Evolutionary conservation across 768 basidiomycete genomes (phyloP).

Genomic region (Pulveroboletus sp.): DNA sequence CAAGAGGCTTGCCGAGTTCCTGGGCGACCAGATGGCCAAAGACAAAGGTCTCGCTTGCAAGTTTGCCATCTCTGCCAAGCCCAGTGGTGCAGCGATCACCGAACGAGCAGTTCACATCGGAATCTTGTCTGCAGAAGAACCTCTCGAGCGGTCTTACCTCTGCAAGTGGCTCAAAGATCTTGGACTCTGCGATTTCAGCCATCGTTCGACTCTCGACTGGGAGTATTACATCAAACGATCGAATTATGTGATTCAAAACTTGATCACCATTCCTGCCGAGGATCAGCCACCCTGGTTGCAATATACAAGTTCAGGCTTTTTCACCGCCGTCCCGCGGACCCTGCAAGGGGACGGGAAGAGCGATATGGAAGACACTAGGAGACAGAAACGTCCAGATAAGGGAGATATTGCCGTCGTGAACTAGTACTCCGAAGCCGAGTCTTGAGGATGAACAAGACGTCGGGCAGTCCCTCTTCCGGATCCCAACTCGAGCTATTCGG

Average conservation of each 20-base stretch:
- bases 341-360: slow-evolving; percentile 6
- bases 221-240: slow-evolving; percentile 96
- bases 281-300: slow-evolving; percentile 91
- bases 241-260: slow-evolving; percentile 96
- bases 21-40: slow-evolving; percentile 98
- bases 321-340: slow-evolving; percentile 34
- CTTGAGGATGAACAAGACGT: slow-evolving; percentile 38
- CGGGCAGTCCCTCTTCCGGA: slow-evolving; percentile 50
- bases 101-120: slow-evolving; percentile 96
- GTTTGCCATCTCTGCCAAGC: slow-evolving; percentile 96
- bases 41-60: slow-evolving; percentile 99
- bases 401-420: slow-evolving; percentile 53
- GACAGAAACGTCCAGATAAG: slow-evolving; percentile 20
- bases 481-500: slow-evolving; percentile 60
- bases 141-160: slow-evolving; percentile 83
- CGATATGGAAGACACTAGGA: slow-evolving; percentile 64
- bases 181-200: slow-evolving; percentile 78
- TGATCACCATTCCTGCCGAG: slow-evolving; percentile 97
- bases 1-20: slow-evolving; percentile 88
- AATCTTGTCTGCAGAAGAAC: slow-evolving; percentile 94
- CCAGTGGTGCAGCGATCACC: slow-evolving; percentile 90
- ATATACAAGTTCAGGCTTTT: slow-evolving; percentile 97
- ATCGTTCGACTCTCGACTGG: slow-evolving; percentile 96
- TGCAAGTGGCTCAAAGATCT: slow-evolving; percentile 97
- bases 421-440: slow-evolving; percentile 37